These are phyloP conservation scores for Kregervanrija fluxuum DNA, from an alignment of 805 yeast genomes.

Conservation along the genomic window DNA sequence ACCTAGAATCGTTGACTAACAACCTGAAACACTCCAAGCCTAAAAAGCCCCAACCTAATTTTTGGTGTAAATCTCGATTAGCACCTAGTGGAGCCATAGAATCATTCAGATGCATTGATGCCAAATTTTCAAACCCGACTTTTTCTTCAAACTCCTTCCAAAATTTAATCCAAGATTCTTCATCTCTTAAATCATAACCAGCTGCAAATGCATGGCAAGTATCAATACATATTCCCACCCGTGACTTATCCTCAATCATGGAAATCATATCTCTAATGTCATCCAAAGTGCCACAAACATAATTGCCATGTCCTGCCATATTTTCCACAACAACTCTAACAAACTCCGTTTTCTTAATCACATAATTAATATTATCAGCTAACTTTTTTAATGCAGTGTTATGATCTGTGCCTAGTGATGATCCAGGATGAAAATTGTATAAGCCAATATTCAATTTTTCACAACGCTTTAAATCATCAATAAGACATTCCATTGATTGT, in stretches of 20 bases:
- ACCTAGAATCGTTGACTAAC: constrained; percentile 59
- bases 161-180: constrained; percentile 51
- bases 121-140: constrained; percentile 68
- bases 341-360: constrained; percentile 61
- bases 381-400: constrained; percentile 54
- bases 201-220: constrained; percentile 97
- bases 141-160: constrained; percentile 70
- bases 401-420: constrained; percentile 67
- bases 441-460: constrained; percentile 78
- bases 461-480: constrained; percentile 85
- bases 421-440: constrained; percentile 93
- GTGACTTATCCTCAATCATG: constrained; percentile 64
- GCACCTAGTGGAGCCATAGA: constrained; percentile 92
- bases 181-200: constrained; percentile 77
- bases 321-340: constrained; percentile 90
- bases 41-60: constrained; percentile 80
- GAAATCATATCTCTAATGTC: constrained; percentile 73
- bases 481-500: constrained; percentile 67
- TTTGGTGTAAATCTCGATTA: constrained; percentile 86
- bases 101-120: constrained; percentile 86
- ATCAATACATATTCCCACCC: constrained; percentile 95
- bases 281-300: constrained; percentile 74
- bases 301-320: constrained; percentile 96
- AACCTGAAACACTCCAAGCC: constrained; percentile 81
- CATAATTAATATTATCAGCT: constrained; percentile 75